Percentiles rank a stretch among this genome's conserved stretches.
These are phyloP conservation scores for Nicotiana tabacum DNA, from an alignment of 257 asterid genomes.

Conservation along the genomic window DNA sequence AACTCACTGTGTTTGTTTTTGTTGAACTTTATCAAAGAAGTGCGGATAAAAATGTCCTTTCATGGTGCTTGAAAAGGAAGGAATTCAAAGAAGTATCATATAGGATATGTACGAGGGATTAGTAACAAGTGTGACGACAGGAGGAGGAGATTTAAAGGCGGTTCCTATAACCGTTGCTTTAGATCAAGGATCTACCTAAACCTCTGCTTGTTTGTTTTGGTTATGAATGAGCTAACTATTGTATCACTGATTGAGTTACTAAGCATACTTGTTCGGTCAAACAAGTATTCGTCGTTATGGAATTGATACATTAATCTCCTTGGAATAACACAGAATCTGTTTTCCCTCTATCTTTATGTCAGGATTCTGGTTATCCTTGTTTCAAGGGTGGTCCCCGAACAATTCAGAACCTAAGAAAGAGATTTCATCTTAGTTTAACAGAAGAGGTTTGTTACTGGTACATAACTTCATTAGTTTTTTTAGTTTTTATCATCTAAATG, in stretches of 20 bases:
- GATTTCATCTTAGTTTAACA: conserved; percentile 93
- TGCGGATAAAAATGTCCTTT: neutral
- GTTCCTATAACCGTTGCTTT: neutral
- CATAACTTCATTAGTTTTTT: conserved; percentile 3
- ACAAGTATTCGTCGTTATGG: neutral
- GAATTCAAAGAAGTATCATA: neutral
- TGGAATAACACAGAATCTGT: neutral
- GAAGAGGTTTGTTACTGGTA: conserved; percentile 71
- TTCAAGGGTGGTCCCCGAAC: conserved; percentile 96
- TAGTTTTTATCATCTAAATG: neutral
- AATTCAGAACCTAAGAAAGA: conserved; percentile 93
- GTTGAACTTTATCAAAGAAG: too few relatives aligned
- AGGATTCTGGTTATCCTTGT: conserved; percentile 99
- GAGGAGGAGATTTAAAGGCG: neutral
- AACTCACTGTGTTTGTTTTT: too few relatives aligned
- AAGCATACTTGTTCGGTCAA: neutral
- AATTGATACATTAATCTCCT: neutral
- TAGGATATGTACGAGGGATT: neutral
- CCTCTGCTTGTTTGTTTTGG: neutral
- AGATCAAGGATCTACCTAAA: neutral
- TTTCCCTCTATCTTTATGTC: conserved; percentile 18
- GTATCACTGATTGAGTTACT: neutral
- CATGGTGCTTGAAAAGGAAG: neutral
- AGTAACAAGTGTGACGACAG: neutral
- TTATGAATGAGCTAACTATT: neutral